Base-by-base conservation (phyloP, 148 eudicot genomes). In the Oxyria digyna region DNA sequence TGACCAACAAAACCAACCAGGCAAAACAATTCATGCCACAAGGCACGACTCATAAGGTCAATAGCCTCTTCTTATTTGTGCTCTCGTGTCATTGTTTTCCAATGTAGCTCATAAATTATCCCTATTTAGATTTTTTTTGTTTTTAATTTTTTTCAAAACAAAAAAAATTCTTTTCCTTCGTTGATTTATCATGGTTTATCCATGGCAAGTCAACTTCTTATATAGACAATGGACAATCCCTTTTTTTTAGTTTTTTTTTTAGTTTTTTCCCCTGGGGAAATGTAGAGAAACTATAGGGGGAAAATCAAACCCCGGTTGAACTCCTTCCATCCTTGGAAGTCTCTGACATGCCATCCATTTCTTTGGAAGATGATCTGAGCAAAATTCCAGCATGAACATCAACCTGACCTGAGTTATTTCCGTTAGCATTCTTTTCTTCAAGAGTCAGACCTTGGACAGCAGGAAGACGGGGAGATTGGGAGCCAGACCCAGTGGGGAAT, bases 291-390 rank as follows among this genome's bases (percentile, higher is more conserved):
- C 52, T 46, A 17, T 17, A 4, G 52, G 41, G n/a, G n/a, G n/a
- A n/a, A n/a, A n/a, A 73, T 80, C 75, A 76, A 71, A 15, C 59
- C 38, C 69, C 76, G 45, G 68, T 64, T 21, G 75, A 41, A 64
- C 72, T 46, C 48, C 80, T 29, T 41, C 59, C 73, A 21, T 74
- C 72, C 68, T 54, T 38, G 40, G 12, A 33, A 20, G 40, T 38
- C 41, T 73, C 78, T 12, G 37, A 75, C 1, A 73, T 67, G 68
- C 57, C 67, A 73, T 26, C 69, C 32, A 55, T 68, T 38, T 81
- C 80, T 41, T 81, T 78, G 0, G 89, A 81, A 20, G 75, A 78
- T 42, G 82, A 78, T 75, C 79, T 74, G 24, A 32, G 59, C 26
- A 42, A 71, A 5, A 66, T 29, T 27, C 54, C 78, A 50, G 78